A percentile compares a stretch with the other conserved stretches of the same genome.
These are phyloP conservation scores for Vicia villosa DNA, from an alignment of 306 rosid species.

Conservation along the genomic window DNA sequence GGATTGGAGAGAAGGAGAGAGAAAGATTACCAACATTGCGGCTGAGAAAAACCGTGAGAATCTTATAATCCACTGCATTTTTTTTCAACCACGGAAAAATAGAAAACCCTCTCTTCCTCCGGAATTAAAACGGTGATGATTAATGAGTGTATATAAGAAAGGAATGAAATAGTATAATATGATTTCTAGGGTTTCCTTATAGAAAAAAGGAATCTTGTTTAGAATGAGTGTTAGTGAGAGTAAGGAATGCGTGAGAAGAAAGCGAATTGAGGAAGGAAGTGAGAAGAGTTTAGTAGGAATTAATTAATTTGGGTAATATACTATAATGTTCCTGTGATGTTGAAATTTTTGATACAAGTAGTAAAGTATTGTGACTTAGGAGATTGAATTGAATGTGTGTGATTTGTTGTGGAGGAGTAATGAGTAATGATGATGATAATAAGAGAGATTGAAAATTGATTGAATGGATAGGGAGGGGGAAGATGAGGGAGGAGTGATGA, in stretches of 20 bases:
- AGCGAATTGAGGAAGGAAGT: conserved; percentile 32
- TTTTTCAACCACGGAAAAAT: not conserved
- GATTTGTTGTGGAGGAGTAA: not conserved
- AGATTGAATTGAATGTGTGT: not conserved
- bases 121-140: conserved; percentile 37
- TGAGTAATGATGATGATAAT: not conserved
- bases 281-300: conserved; percentile 17
- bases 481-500: not conserved
- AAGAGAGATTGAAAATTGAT: not conserved
- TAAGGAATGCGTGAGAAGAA: conserved; percentile 50
- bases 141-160: not conserved
- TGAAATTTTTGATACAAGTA: too few species aligned
- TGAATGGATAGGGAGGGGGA: not conserved
- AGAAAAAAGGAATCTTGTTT: not conserved
- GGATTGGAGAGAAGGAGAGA: conserved; percentile 76
- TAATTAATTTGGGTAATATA: too few species aligned
- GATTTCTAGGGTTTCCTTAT: not conserved
- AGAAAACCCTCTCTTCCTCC: conserved; percentile 3
- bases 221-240: conserved; percentile 33
- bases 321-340: too few species aligned
- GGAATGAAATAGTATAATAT: not conserved
- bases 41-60: conserved; percentile 65
- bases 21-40: conserved; percentile 60
- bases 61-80: conserved; percentile 61
- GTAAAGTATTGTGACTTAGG: too few species aligned